Conservation (phyloP, 108 stramenopile species). For the Skeletonema potamos region DNA sequence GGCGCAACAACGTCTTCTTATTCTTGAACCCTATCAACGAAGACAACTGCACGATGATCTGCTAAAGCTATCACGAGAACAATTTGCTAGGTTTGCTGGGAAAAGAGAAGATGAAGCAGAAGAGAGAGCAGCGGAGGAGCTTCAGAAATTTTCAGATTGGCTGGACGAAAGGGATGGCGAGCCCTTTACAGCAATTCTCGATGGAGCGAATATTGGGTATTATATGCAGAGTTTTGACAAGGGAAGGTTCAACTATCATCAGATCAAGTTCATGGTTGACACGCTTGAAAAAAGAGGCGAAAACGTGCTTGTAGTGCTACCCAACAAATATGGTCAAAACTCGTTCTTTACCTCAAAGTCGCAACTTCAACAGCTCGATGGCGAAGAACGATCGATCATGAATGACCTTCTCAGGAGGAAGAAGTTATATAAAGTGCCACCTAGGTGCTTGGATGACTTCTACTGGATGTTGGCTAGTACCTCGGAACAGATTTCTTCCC, state of each 20-base stretch:
- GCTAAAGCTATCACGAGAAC: conserved; percentile 37
- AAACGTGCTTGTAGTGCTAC: conserved; percentile 77
- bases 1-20: conserved; percentile 63
- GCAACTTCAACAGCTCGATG: conserved; percentile 23
- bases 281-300: conserved; percentile 56
- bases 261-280: conserved; percentile 55
- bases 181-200: conserved; percentile 84
- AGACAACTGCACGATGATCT: conserved; percentile 57
- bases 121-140: conserved; percentile 41
- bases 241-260: conserved; percentile 68
- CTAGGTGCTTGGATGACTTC: conserved; percentile 75
- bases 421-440: conserved; percentile 55
- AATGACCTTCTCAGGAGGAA: conserved; percentile 45
- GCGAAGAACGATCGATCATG: conserved; percentile 28
- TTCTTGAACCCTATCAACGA: conserved; percentile 60
- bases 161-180: conserved; percentile 61
- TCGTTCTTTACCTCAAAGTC: conserved; percentile 37
- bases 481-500: conserved; percentile 58
- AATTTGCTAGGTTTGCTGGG: conserved; percentile 47
- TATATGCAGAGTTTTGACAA: conserved; percentile 83
- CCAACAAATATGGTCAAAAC: conserved; percentile 64
- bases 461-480: conserved; percentile 89
- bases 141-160: conserved; percentile 69
- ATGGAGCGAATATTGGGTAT: conserved; percentile 46
- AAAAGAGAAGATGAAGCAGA: conserved; percentile 19